These are phyloP conservation scores for Protomyces inouyei DNA, from an alignment of 1,139 yeast species.

Conservation along the genomic window DNA sequence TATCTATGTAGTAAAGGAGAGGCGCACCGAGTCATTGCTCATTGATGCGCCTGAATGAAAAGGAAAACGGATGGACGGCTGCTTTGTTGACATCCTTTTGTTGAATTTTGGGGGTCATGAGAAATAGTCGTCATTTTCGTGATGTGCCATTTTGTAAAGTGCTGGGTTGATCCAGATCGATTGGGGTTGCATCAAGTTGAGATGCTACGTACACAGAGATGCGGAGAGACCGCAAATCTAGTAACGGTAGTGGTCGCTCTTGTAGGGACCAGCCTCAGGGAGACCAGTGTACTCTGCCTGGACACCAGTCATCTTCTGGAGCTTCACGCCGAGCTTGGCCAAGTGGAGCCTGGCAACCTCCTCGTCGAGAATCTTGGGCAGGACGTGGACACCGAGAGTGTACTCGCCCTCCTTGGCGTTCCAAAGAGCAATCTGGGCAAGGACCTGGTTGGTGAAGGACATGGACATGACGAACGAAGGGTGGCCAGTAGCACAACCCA, in stretches of 20 bases:
- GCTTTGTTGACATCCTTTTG: not conserved
- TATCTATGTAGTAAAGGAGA: no score
- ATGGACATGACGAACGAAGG: slow-evolving; percentile 99
- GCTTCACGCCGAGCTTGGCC: slow-evolving; percentile 88
- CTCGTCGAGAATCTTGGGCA: slow-evolving; percentile 98
- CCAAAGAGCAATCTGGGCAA: slow-evolving; percentile 98
- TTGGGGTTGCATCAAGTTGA: not conserved
- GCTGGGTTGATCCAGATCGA: not conserved
- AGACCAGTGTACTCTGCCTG: slow-evolving; percentile 96
- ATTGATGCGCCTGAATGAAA: not conserved
- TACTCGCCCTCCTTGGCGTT: slow-evolving; percentile 78
- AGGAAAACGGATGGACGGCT: not conserved
- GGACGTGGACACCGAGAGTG: slow-evolving; percentile 91
- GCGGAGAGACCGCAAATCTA: slow-evolving; percentile 42
- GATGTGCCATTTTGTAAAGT: not conserved
- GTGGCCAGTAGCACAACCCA: slow-evolving; percentile 99
- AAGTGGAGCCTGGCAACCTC: slow-evolving; percentile 97
- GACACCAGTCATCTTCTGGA: slow-evolving; percentile 67
- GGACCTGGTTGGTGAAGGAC: slow-evolving; percentile 99
- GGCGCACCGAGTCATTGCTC: no score
- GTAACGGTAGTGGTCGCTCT: slow-evolving; percentile 98
- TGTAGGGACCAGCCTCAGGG: slow-evolving; percentile 94
- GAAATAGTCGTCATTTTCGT: not conserved
- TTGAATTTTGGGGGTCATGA: not conserved
- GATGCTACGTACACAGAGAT: not conserved